Evolutionary conservation across 805 yeast genomes (phyloP).

Genomic region (Millerago galiae): DNA sequence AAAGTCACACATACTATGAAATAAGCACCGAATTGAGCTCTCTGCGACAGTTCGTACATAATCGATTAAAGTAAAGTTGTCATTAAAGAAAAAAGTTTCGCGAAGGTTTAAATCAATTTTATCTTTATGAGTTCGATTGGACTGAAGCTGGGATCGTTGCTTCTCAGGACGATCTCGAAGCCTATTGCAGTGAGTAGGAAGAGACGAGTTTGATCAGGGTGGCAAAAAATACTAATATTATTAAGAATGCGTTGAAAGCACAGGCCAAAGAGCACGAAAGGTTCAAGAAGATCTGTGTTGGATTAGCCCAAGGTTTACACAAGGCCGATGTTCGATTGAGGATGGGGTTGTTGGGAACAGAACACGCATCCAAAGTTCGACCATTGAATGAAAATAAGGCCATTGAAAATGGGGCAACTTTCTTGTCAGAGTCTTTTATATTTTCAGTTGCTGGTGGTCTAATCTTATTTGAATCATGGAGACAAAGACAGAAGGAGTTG

Average conservation of each 20-base stretch:
- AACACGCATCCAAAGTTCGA: conserved; percentile 43
- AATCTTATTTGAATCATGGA: conserved; percentile 62
- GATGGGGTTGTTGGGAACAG: conserved; percentile 37
- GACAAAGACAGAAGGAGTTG: conserved; percentile 59
- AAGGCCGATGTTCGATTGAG: conserved; percentile 57
- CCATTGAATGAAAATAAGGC: conserved; percentile 82
- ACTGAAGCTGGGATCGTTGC: conserved; percentile 62
- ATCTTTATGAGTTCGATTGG: conserved; percentile 68
- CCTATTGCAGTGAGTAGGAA: conserved; percentile 57
- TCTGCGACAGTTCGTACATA: conserved; percentile 12
- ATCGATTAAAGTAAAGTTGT: background rate
- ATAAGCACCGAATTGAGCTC: conserved; percentile 15
- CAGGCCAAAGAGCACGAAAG: conserved; percentile 69
- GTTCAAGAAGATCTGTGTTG: conserved; percentile 58
- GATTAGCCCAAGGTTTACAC: conserved; percentile 68
- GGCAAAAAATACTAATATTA: background rate
- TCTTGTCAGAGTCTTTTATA: conserved; percentile 69
- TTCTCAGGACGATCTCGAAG: conserved; percentile 69
- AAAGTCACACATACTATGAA: conserved; percentile 8
- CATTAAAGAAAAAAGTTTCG: background rate
- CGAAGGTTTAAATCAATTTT: background rate
- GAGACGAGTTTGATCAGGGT: too few species aligned
- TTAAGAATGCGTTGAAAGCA: conserved; percentile 50
- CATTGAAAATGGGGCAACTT: conserved; percentile 73
- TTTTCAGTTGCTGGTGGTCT: conserved; percentile 77